phyloP scores from a whole-genome alignment of 2,329 filamentous ascomycete species.

The Arthrocladium fulminans region DNA sequence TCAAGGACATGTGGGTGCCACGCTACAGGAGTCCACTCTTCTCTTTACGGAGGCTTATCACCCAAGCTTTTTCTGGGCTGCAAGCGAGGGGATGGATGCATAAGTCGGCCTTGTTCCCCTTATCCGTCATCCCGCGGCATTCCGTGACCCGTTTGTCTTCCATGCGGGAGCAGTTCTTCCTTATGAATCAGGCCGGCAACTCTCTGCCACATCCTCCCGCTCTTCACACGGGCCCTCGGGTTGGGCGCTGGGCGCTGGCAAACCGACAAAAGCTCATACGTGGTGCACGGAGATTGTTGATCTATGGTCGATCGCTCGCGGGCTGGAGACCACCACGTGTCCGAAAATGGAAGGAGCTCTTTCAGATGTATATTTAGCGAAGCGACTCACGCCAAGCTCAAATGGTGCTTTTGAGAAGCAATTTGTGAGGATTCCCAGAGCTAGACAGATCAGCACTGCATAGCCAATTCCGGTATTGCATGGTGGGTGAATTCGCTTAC shows the following conservation, averaged over 20 bases:
- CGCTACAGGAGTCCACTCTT: background rate
- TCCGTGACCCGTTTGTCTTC: background rate
- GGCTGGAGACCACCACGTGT: background rate
- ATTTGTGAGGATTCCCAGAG: constrained; percentile 3
- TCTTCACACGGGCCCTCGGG: too few relatives aligned
- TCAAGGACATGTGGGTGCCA: background rate
- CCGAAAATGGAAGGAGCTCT: background rate
- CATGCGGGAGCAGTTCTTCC: background rate
- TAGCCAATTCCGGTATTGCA: background rate
- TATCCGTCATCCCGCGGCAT: background rate
- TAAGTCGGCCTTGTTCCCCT: background rate
- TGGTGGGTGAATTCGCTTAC: background rate
- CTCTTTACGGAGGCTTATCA: background rate
- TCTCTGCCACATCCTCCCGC: background rate
- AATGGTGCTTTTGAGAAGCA: background rate
- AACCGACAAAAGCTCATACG: too few relatives aligned
- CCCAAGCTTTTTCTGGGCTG: background rate
- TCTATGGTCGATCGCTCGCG: background rate
- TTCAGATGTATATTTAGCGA: background rate
- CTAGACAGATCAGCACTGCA: background rate
- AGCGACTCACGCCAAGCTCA: background rate
- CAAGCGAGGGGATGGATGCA: background rate
- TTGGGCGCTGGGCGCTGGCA: too few relatives aligned
- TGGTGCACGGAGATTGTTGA: too few relatives aligned
- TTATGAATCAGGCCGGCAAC: background rate